Base-by-base conservation (phyloP, 2,329 filamentous ascomycete genomes). In the Dendryphion nanum region DNA sequence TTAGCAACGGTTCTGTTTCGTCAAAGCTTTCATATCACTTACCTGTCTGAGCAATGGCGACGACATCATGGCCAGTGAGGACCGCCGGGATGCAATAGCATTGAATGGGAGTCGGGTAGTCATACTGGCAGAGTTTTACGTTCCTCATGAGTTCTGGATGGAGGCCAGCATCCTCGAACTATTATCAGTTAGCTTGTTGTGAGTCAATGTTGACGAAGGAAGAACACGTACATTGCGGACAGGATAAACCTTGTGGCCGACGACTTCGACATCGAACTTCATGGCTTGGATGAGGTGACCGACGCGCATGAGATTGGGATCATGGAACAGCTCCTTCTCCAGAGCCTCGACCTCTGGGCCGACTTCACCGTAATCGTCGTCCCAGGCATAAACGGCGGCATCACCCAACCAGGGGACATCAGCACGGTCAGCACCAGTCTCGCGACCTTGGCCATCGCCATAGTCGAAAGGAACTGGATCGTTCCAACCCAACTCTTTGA, bases 31-130 rank as follows among this genome's bases (percentile, higher is more conserved):
- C 15, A 15, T 6, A 4, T 18, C n/a, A 69, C 78, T 65, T 72
- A 94, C 91, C 91, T 33, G 93, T 98, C 68, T 97, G 91, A 6
- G 93, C 89, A 55, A 93, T 81, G 3, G 84, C 90, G 49, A 97
- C 87, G 19, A 97, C 73, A 65, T 98, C 93, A 50, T 86, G 74
- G 2, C 86, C 86, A 34, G 77, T 71, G 16, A 86, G 68, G 30
- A 97, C 82, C 0, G 90, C 83, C 0, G 93, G 89, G 19, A 97
- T 79, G 4, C 82, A 83, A 62, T 87, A 96, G 15, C 81, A 79
- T 61, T 98, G 93, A 24, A 98, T 93, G 0, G 90, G 87, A 0
- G 93, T 97, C 0, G 90, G 89, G 1, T 68, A 57, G 0, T 70
- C 63, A 58, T 95, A 97, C 1, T 81, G 77, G 44, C 81, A 83